A percentile compares a stretch with the other conserved stretches of the same genome.
phyloP scores from a whole-genome alignment of 2,329 filamentous ascomycete species.

The Hortaea werneckii region DNA sequence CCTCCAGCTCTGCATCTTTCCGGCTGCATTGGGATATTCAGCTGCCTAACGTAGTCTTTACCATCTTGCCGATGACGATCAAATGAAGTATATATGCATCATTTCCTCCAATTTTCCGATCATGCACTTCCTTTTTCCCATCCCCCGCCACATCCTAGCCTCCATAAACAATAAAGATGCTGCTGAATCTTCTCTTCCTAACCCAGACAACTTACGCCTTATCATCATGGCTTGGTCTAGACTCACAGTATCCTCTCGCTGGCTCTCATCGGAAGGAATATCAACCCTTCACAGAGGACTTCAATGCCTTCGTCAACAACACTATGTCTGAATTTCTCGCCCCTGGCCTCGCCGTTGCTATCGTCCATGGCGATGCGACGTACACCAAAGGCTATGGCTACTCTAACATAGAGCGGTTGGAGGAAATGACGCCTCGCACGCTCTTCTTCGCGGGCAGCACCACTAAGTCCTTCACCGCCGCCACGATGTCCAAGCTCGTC shows the following conservation, averaged over 20 bases:
- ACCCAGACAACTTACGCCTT: background rate
- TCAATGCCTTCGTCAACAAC: slow-evolving; percentile 1
- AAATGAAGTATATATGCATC: too few relatives aligned
- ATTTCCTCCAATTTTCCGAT: too few relatives aligned
- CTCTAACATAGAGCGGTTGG: background rate
- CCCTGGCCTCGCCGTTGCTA: slow-evolving; percentile 2
- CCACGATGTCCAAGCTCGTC: slow-evolving; percentile 16
- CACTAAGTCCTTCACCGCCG: slow-evolving; percentile 24
- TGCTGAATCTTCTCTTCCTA: background rate
- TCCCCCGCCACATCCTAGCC: background rate
- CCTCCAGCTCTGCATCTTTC: too few relatives aligned
- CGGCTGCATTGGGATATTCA: too few relatives aligned
- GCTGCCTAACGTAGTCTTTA: too few relatives aligned
- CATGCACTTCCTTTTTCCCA: background rate
- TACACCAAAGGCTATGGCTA: slow-evolving; percentile 3
- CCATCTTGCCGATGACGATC: too few relatives aligned
- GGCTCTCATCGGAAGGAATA: background rate
- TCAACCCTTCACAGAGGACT: background rate
- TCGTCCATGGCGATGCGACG: slow-evolving; percentile 3
- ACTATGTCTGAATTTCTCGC: background rate
- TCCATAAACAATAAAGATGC: background rate
- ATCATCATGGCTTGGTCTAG: background rate
- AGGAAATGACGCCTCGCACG: background rate
- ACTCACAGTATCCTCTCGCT: background rate
- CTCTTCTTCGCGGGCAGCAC: slow-evolving; percentile 19